Evolutionary conservation across 1,284 basidiomycete species (phyloP).

Genomic region (Wallemia mellicola): DNA sequence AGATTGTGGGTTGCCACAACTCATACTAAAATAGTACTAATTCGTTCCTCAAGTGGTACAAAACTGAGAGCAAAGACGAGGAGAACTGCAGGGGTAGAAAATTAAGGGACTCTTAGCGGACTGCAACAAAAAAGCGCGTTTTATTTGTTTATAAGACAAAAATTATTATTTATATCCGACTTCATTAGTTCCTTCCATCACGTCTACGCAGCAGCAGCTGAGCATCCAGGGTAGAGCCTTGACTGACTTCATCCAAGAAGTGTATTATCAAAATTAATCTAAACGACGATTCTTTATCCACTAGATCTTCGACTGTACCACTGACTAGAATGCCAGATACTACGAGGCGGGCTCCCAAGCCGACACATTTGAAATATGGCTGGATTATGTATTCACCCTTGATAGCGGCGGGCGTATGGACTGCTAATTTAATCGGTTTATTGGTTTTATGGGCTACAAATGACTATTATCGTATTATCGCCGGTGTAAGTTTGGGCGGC

Average conservation of each 20-base stretch:
- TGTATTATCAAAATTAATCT: no score
- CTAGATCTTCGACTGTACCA: no score
- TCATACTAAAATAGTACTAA: neutral
- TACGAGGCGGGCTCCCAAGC: neutral
- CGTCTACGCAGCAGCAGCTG: neutral
- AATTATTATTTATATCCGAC: no score
- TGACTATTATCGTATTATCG: slow-evolving; percentile 15
- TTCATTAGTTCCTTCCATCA: neutral
- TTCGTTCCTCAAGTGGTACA: no score
- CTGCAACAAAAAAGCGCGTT: no score
- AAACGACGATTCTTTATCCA: no score
- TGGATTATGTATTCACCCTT: neutral
- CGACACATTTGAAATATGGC: neutral
- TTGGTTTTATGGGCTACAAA: slow-evolving; percentile 16
- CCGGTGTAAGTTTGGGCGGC: neutral
- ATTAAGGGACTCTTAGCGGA: no score
- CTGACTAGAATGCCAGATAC: neutral
- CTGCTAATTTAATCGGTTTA: slow-evolving; percentile 11
- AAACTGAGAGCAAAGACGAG: no score
- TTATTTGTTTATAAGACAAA: no score
- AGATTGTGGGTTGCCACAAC: neutral
- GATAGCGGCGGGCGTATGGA: slow-evolving; percentile 6
- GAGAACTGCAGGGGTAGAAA: no score
- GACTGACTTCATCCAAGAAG: neutral
- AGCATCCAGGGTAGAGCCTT: neutral